Conservation (phyloP, 495 filamentous ascomycete genomes). For the Neurospora sp. region DNA sequence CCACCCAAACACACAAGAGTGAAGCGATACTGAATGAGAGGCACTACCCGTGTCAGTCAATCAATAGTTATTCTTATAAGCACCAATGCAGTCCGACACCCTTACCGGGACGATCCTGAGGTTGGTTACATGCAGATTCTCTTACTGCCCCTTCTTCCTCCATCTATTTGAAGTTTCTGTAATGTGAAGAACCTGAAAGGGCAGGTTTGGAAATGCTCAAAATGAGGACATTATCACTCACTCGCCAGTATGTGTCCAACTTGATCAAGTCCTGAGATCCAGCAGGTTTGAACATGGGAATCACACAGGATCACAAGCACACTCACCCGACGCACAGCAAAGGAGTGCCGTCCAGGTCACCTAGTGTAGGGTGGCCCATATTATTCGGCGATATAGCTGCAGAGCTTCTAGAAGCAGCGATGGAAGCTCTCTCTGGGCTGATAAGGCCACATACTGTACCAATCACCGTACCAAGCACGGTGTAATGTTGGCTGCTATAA, state of each 20-base stretch:
- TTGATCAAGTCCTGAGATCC: neutral
- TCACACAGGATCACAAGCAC: no score
- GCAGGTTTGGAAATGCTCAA: no score
- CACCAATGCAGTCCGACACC: neutral
- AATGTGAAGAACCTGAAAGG: neutral
- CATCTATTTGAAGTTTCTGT: neutral
- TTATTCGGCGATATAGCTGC: neutral
- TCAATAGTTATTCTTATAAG: neutral
- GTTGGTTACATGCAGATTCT: neutral
- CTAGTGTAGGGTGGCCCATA: neutral
- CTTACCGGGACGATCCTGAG: neutral
- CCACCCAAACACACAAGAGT: neutral
- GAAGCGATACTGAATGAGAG: neutral
- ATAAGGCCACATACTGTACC: neutral
- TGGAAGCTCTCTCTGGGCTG: neutral
- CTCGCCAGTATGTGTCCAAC: no score
- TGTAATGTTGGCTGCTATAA: neutral
- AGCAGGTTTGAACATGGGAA: neutral
- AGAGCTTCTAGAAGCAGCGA: neutral
- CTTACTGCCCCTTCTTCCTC: neutral
- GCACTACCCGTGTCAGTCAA: neutral
- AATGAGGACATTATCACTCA: no score
- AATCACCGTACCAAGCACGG: neutral
- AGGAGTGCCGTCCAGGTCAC: no score
- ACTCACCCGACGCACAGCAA: no score